Evolutionary conservation across 345 rosid species (phyloP), one percentile per base, ranked within the genome.

Genomic region (Zanthoxylum bungeanum): DNA sequence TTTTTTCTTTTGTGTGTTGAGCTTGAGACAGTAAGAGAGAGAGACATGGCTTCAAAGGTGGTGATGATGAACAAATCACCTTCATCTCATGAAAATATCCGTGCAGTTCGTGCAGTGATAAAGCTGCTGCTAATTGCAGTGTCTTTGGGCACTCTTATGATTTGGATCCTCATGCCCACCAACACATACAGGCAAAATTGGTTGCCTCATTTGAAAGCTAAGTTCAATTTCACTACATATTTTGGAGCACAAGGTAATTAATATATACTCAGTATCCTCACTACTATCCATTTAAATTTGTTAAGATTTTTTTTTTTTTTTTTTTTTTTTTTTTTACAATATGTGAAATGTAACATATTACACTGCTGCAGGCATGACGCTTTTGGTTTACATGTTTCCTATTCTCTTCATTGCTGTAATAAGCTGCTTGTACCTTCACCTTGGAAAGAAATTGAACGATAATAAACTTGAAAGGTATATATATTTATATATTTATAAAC

Each of bases 91-190:
- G 68, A 17, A 27, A 28, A 8, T 0, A 27, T 42, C 24, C 31
- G 34, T 12, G 37, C 24, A 6, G 63, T 79, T 6, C 71, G 80
- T 72, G 55, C 80, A 64, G 77, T 39, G 28, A 85, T 83, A 31
- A 80, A 74, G 86, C 33, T 82, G n/a, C 37, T 90, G 56, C 17
- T 76, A 10, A 64, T 70, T 68, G 62, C 74, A 24, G 69, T 85
- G 9, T 78, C 78, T 69, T 58, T 85, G 31, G 97, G 93, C 16
- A 81, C 67, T 65, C 64, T 89, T 59, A 49, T 89, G 85, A 61
- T 92, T 59, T 92, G 93, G 97, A 75, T 85, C 70, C 70, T 92
- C 89, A 72, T 67, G 79, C 88, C 97, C 46, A 89, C 97, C 53
- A 76, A 72, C 57, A 85, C 86, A 4, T 92, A 74, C 72, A 64